These are phyloP conservation scores for Peltaster fructicola DNA, from an alignment of 2,329 filamentous ascomycete genomes.

Conservation along the genomic window DNA sequence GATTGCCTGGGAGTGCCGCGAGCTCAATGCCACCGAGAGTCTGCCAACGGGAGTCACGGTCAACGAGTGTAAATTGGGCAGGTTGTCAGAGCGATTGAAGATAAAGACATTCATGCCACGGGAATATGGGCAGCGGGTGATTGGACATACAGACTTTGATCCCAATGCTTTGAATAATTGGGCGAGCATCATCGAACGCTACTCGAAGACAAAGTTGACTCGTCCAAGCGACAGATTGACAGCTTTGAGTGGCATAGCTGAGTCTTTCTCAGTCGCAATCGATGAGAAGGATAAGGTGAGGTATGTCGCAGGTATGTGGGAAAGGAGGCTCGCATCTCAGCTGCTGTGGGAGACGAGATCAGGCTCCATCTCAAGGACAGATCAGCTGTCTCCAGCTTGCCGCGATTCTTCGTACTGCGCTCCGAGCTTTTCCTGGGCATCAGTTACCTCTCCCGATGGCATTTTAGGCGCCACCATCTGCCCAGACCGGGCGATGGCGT, in stretches of 20 bases:
- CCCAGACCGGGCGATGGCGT: too few relatives aligned
- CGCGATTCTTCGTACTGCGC: not conserved
- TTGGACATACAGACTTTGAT: not conserved
- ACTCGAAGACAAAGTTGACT: not conserved
- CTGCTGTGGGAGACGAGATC: not conserved
- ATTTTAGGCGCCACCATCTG: too few relatives aligned
- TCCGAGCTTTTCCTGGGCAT: not conserved
- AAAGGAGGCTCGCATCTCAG: not conserved
- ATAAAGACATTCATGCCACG: not conserved
- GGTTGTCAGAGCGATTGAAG: not conserved
- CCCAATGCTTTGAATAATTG: not conserved
- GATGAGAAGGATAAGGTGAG: not conserved
- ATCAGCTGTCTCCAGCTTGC: not conserved
- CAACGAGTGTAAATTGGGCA: not conserved
- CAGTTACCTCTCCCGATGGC: too few relatives aligned
- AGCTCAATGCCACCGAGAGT: constrained; percentile 12
- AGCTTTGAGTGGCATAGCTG: not conserved
- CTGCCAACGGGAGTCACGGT: constrained; percentile 11
- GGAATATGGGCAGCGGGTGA: constrained; percentile 1
- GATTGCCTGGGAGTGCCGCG: constrained; percentile 16
- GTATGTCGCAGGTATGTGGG: constrained; percentile 1
- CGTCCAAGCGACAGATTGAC: not conserved
- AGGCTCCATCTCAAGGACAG: not conserved
- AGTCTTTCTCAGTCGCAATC: not conserved
- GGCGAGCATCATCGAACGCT: constrained; percentile 1